Conservation (phyloP, 768 basidiomycete species). For the Porpolomopsis calyptriformis region DNA sequence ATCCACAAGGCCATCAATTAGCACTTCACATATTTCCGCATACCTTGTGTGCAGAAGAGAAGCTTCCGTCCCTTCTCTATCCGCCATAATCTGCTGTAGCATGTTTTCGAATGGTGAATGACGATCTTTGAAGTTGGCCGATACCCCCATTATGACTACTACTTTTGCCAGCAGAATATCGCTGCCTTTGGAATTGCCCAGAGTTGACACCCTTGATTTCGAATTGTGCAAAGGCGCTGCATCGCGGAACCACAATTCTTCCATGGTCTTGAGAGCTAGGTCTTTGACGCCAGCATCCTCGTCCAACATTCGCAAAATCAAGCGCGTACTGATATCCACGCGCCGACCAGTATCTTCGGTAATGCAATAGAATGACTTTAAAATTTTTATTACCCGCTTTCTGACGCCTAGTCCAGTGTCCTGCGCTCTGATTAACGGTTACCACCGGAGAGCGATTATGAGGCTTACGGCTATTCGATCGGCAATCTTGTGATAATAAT, state of each 20-base stretch:
- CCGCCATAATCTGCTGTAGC: conserved; percentile 69
- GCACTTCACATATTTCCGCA: conserved; percentile 66
- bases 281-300: conserved; percentile 96
- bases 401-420: conserved; percentile 91
- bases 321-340: conserved; percentile 70
- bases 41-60: conserved; percentile 54
- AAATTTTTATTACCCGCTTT: conserved; percentile 91
- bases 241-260: conserved; percentile 80
- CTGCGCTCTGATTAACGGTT: conserved; percentile 29
- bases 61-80: conserved; percentile 52
- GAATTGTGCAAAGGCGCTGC: conserved; percentile 20
- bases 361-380: conserved; percentile 70
- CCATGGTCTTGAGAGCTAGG: conserved; percentile 78
- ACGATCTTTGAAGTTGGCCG: conserved; percentile 71
- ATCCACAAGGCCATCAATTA: conserved; percentile 87
- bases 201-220: conserved; percentile 26
- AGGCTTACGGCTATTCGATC: conserved; percentile 77
- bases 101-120: conserved; percentile 79
- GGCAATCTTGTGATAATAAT: conserved; percentile 83
- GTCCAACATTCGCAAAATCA: conserved; percentile 79
- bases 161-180: conserved; percentile 52
- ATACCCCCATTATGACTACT: conserved; percentile 75
- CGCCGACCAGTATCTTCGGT: conserved; percentile 48
- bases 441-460: neutral
- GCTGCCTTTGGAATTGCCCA: conserved; percentile 37